Evolutionary conservation across 139 green algal genomes (phyloP), one percentile per base, ranked within the genome.

Genomic region (Micractinium sp.): DNA sequence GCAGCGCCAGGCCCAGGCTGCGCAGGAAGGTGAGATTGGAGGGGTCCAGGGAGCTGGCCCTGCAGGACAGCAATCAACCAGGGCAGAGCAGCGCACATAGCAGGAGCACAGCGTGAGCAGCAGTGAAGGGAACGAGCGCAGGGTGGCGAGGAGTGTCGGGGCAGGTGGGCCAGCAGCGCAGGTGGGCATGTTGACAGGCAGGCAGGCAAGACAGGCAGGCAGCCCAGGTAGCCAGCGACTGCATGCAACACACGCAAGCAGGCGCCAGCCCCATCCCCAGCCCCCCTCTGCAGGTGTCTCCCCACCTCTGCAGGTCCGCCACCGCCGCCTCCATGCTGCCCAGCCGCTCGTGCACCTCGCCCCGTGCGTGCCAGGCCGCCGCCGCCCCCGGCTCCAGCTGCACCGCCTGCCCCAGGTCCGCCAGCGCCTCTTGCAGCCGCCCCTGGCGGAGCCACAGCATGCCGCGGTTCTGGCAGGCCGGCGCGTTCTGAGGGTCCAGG

Each of bases 401-500:
- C 74, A 97, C 86, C 4, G 95, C 93, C 3, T 60, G 76, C 0
- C 85, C 95, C 89, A 98, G 97, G 91, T 98, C 96, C 0, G 89
- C 85, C 1, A 96, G 84, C 0, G 95, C 95, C 15, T 90, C 88
- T 4, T 88, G 67, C 66, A 96, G 89, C 47, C 92, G 90, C 75
- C 83, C 83, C 67, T 81, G 83, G 27, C 94, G 92, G 36, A 91
- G 86, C 60, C 29, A 56, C 12, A 83, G n/a, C 16, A 75, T 82
- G 25, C 86, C 63, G 18, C 96, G 88, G 87, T 97, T 98, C 89
- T 97, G 95, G 39, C 93, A 92, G 0, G 96, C 96, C 14, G 95
- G 95, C 15, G 94, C 91, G 85, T 98, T 98, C 61, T 67, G 47
- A 0, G 95, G 94, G 87, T 98, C 95, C 86, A 98, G 87, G 39